Evolutionary conservation across 768 basidiomycete genomes (phyloP).

Genomic region (Russula abietina): DNA sequence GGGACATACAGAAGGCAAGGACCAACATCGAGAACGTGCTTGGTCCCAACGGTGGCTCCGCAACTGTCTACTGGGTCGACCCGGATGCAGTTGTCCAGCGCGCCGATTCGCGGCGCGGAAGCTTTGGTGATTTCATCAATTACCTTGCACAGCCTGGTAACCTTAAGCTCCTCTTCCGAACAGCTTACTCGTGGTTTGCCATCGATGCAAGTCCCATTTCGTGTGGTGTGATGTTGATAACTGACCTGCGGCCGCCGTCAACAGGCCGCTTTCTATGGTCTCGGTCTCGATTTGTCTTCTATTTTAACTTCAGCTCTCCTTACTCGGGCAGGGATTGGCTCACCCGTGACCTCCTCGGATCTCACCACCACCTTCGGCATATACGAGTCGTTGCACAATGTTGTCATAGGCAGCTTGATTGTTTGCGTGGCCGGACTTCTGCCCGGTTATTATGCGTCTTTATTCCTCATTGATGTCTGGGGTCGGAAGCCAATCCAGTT

Average conservation of each 20-base stretch:
- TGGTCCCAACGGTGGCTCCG: slow-evolving; percentile 26
- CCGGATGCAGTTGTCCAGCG: slow-evolving; percentile 54
- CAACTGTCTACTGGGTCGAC: slow-evolving; percentile 42
- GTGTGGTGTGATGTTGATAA: background rate
- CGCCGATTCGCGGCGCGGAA: slow-evolving; percentile 59
- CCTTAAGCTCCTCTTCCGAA: slow-evolving; percentile 69
- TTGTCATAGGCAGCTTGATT: slow-evolving; percentile 68
- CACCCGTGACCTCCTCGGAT: slow-evolving; percentile 23
- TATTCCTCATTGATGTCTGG: slow-evolving; percentile 66
- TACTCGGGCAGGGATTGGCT: slow-evolving; percentile 52
- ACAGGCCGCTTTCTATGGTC: slow-evolving; percentile 82
- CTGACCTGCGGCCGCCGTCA: background rate
- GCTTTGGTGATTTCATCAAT: slow-evolving; percentile 54
- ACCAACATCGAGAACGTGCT: slow-evolving; percentile 68
- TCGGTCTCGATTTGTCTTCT: slow-evolving; percentile 75
- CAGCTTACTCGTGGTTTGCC: slow-evolving; percentile 84
- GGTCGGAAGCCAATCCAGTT: slow-evolving; percentile 79
- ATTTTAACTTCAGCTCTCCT: slow-evolving; percentile 52
- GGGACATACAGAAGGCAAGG: slow-evolving; percentile 68
- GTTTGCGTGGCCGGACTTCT: slow-evolving; percentile 73
- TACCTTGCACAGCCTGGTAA: slow-evolving; percentile 73
- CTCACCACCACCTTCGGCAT: slow-evolving; percentile 12
- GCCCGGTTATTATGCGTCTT: slow-evolving; percentile 66
- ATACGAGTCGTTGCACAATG: slow-evolving; percentile 55
- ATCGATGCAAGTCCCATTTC: slow-evolving; percentile 55